A percentile compares a stretch with the other conserved stretches of the same genome.
Conservation (phyloP, 2,329 filamentous ascomycete genomes). For the Dactylella cylindrospora region DNA sequence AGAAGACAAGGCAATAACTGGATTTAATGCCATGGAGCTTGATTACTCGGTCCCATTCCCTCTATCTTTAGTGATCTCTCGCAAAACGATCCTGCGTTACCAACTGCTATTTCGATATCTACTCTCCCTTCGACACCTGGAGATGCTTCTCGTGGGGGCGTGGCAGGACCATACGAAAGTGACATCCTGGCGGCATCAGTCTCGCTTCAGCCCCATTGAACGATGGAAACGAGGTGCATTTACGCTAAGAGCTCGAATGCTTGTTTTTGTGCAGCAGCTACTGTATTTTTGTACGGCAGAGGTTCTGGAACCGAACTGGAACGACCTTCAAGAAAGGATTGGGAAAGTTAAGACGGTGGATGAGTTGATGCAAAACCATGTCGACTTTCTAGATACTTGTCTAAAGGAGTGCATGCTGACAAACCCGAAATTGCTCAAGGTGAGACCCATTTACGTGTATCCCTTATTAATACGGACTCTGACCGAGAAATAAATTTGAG, state of each 20-base stretch:
- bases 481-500: background rate
- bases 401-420: conserved; percentile 99
- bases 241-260: conserved; percentile 88
- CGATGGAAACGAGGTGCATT: conserved; percentile 91
- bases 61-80: conserved; percentile 88
- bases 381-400: conserved; percentile 96
- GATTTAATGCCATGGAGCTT: conserved; percentile 88
- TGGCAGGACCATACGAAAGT: conserved; percentile 89
- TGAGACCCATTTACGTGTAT: conserved; percentile 53
- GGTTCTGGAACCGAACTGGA: conserved; percentile 98
- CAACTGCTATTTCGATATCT: conserved; percentile 95
- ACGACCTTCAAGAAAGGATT: conserved; percentile 61
- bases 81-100: conserved; percentile 95
- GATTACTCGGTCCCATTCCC: conserved; percentile 95
- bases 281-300: conserved; percentile 96
- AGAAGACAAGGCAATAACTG: conserved; percentile 80
- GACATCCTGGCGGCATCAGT: conserved; percentile 78
- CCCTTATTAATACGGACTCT: background rate
- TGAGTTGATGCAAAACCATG: conserved; percentile 97
- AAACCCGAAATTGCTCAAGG: conserved; percentile 88
- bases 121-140: conserved; percentile 82
- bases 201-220: conserved; percentile 71
- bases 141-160: conserved; percentile 78
- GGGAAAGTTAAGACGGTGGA: conserved; percentile 77
- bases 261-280: conserved; percentile 94